These are phyloP conservation scores for Fusarium cyanostomum DNA, from an alignment of 2,329 filamentous ascomycete species.

Conservation along the genomic window DNA sequence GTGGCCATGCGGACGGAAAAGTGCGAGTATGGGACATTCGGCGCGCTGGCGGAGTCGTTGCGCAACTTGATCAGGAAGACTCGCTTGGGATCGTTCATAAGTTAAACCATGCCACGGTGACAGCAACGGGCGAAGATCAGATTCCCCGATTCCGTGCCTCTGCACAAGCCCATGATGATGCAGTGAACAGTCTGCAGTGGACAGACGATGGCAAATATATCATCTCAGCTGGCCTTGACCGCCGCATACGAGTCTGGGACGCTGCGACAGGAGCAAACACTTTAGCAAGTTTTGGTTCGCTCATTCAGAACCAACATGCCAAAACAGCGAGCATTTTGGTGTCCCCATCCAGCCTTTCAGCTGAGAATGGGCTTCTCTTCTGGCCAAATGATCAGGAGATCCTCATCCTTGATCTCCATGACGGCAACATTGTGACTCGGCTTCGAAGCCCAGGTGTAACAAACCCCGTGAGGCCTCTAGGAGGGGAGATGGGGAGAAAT, in stretches of 20 bases:
- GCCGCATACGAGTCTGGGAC: constrained; percentile 88
- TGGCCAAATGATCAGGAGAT: constrained; percentile 87
- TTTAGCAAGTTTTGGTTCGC: constrained; percentile 85
- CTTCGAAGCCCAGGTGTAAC: constrained; percentile 71
- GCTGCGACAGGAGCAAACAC: constrained; percentile 83
- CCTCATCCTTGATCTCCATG: constrained; percentile 79
- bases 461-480: constrained; percentile 52
- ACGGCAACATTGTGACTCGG: constrained; percentile 76
- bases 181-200: constrained; percentile 88
- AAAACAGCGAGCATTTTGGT: constrained; percentile 70
- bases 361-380: constrained; percentile 72
- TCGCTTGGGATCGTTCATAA: constrained; percentile 70
- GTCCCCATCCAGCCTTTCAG: constrained; percentile 67
- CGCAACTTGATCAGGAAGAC: constrained; percentile 85
- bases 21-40: constrained; percentile 90
- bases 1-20: constrained; percentile 84
- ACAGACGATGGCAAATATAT: constrained; percentile 81
- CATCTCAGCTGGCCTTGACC: constrained; percentile 83
- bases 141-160: constrained; percentile 56
- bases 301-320: constrained; percentile 77
- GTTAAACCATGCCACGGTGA: constrained; percentile 47
- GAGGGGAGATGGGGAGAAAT: constrained; percentile 67
- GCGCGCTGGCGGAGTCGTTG: constrained; percentile 78
- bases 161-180: constrained; percentile 77
- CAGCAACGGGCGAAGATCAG: constrained; percentile 44